Evolutionary conservation across 768 basidiomycete genomes (phyloP).

Genomic region (Mycena haematopus): DNA sequence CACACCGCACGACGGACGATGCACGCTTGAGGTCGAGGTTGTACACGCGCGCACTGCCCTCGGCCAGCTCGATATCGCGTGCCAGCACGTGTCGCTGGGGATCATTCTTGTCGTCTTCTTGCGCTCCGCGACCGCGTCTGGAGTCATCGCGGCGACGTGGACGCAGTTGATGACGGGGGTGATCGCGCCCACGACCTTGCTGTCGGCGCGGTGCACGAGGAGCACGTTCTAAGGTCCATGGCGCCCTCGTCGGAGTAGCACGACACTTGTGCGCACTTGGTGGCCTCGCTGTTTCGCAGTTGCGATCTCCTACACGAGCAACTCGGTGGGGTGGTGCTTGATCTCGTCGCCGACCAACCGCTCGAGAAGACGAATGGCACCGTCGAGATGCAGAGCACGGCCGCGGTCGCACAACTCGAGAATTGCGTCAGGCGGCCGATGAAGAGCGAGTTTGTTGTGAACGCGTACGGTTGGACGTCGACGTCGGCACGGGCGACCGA

Average conservation of each 20-base stretch:
- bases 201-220: slow-evolving; percentile 92
- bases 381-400: too few relatives aligned
- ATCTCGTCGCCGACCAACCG: slow-evolving; percentile 99
- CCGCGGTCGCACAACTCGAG: too few relatives aligned
- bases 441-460: slow-evolving; percentile 98
- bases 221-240: slow-evolving; percentile 96
- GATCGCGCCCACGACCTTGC: slow-evolving; percentile 91
- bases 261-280: slow-evolving; percentile 85
- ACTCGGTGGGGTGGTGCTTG: slow-evolving; percentile 78
- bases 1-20: slow-evolving; percentile 42
- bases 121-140: slow-evolving; percentile 77
- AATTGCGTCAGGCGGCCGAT: slow-evolving; percentile 98
- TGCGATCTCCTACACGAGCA: slow-evolving; percentile 90
- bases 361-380: slow-evolving; percentile 97
- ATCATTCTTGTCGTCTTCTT: slow-evolving; percentile 86
- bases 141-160: slow-evolving; percentile 97
- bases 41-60: slow-evolving; percentile 90
- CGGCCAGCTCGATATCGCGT: slow-evolving; percentile 83
- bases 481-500: slow-evolving; percentile 98
- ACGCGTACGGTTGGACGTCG: slow-evolving; percentile 99
- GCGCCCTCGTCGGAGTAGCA: slow-evolving; percentile 98
- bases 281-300: slow-evolving; percentile 69
- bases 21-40: slow-evolving; percentile 89
- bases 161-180: slow-evolving; percentile 93
- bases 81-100: slow-evolving; percentile 76